Evolutionary conservation across 129 eudicot species (phyloP).

Genomic region (Logfia minima): DNA sequence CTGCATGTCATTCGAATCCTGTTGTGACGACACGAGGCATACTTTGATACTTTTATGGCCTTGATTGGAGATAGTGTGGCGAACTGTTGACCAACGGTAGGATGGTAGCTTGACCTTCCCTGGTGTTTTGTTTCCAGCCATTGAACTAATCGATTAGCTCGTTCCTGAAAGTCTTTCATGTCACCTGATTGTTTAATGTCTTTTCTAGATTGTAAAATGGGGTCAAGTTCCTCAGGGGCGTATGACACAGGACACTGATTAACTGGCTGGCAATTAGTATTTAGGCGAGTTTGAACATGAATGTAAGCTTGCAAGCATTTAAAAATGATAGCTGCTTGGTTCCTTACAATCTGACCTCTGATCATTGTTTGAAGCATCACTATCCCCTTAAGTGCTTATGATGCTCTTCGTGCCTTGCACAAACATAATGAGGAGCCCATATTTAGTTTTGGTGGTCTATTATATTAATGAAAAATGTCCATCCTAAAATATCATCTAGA

Average conservation of each 20-base stretch:
- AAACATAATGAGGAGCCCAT: not conserved
- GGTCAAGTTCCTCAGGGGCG: slow-evolving; percentile 66
- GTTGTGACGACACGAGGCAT: not conserved
- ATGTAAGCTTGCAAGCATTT: slow-evolving; percentile 75
- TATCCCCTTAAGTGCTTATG: slow-evolving; percentile 57
- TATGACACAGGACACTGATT: slow-evolving; percentile 50
- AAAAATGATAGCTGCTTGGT: slow-evolving; percentile 65
- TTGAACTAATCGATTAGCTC: slow-evolving; percentile 48
- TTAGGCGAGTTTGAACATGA: slow-evolving; percentile 64
- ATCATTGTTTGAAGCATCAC: slow-evolving; percentile 86
- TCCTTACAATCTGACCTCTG: slow-evolving; percentile 80
- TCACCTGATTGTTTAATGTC: slow-evolving; percentile 36
- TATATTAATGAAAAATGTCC: not conserved
- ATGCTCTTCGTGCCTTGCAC: slow-evolving; percentile 3
- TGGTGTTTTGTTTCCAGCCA: slow-evolving; percentile 56
- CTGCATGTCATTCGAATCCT: slow-evolving; percentile 43
- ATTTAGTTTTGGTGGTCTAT: not conserved
- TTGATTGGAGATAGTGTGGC: slow-evolving; percentile 54
- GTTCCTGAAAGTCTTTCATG: slow-evolving; percentile 45
- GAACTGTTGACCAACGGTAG: slow-evolving; percentile 41
- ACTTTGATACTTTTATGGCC: slow-evolving; percentile 1
- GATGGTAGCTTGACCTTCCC: slow-evolving; percentile 39
- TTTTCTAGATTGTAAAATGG: slow-evolving; percentile 50
- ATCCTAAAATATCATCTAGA: not conserved
- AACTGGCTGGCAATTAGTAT: slow-evolving; percentile 66